Conservation (phyloP, 306 rosid genomes). For the Luffa acutangula region DNA sequence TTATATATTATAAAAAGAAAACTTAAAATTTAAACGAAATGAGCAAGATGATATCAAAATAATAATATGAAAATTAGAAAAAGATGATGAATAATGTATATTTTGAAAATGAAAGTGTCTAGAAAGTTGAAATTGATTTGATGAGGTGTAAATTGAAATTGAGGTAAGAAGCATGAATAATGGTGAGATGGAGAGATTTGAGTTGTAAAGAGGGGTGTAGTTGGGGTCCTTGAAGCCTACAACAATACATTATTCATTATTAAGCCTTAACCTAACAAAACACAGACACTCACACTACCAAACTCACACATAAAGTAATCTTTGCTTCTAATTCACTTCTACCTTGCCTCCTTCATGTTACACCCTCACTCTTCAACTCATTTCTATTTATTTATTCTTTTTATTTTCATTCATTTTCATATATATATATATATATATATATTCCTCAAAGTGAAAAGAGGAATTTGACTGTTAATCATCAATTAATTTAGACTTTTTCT, state of each 20-base stretch:
- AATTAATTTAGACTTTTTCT: too few species aligned
- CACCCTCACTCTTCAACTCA: neutral
- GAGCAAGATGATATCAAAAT: neutral
- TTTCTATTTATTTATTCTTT: neutral
- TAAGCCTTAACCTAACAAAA: neutral
- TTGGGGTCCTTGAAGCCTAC: neutral
- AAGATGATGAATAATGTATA: neutral
- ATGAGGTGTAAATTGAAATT: neutral
- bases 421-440: too few species aligned
- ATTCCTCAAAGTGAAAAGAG: neutral
- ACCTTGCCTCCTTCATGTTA: neutral
- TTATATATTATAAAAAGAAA: too few species aligned
- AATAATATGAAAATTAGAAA: neutral
- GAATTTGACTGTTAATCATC: neutral
- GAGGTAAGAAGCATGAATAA: neutral
- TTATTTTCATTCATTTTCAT: too few species aligned
- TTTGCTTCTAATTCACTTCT: conserved; percentile 10
- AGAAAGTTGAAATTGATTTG: neutral
- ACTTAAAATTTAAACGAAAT: too few species aligned
- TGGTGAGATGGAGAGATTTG: neutral
- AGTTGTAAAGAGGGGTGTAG: conserved; percentile 4
- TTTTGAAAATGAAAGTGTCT: neutral
- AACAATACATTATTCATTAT: neutral
- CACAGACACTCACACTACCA: neutral
- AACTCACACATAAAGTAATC: neutral